These are phyloP conservation scores for Casuarina glauca DNA, from an alignment of 306 rosid species.

Conservation along the genomic window DNA sequence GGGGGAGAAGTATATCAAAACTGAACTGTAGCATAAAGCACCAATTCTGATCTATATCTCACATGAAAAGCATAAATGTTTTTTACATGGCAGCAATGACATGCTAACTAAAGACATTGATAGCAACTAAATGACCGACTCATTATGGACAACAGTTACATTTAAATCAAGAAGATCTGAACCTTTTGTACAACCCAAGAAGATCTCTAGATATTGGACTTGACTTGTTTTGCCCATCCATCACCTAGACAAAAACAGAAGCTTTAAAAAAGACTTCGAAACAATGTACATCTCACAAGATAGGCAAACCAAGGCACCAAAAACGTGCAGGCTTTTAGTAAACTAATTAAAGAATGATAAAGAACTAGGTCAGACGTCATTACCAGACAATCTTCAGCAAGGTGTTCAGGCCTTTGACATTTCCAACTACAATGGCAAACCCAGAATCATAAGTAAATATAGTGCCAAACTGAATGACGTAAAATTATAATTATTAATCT, in stretches of 20 bases:
- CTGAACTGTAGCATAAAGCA: not conserved
- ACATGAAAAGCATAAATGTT: too few species aligned
- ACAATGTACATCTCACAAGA: not conserved
- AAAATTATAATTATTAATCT: not conserved
- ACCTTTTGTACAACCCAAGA: constrained; percentile 72
- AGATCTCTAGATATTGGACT: constrained; percentile 60
- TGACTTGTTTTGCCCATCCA: constrained; percentile 37
- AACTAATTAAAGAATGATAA: constrained; percentile 20
- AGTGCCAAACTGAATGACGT: constrained; percentile 24
- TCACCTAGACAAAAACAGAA: constrained; percentile 36
- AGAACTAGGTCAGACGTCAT: constrained; percentile 47
- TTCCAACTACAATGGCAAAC: constrained; percentile 64
- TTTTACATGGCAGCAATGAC: not conserved
- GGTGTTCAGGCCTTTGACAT: constrained; percentile 85
- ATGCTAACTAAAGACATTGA: not conserved
- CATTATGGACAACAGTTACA: not conserved
- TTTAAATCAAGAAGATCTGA: not conserved
- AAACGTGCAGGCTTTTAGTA: constrained; percentile 9
- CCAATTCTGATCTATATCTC: too few species aligned
- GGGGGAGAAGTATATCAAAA: not conserved
- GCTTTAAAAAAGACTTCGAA: not conserved
- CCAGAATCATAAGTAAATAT: constrained; percentile 25
- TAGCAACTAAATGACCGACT: not conserved
- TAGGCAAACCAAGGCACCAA: not conserved
- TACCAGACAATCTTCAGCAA: constrained; percentile 82